Conservation (phyloP, 164 flowering plant species). For the Stephania cephalantha region DNA sequence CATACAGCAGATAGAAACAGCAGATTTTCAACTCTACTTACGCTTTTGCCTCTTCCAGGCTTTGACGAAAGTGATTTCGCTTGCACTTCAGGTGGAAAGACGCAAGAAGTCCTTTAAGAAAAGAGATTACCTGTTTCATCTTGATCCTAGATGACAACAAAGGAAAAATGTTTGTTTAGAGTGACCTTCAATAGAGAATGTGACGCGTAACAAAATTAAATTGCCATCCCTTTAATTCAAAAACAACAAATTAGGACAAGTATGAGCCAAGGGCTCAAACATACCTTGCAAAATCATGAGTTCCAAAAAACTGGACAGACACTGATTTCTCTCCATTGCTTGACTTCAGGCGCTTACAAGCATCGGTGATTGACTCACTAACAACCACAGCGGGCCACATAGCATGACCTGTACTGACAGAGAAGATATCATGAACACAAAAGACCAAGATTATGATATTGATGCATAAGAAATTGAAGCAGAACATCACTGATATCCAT, state of each 20-base stretch:
- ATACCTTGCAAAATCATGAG: slow-evolving; percentile 97
- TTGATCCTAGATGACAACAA: slow-evolving; percentile 49
- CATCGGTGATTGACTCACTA: slow-evolving; percentile 52
- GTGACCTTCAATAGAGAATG: neutral
- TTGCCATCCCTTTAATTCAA: neutral
- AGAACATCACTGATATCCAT: neutral
- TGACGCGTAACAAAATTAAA: neutral
- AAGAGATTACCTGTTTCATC: slow-evolving; percentile 62
- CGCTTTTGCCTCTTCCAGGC: slow-evolving; percentile 90
- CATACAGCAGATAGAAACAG: neutral
- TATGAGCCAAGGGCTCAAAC: slow-evolving; percentile 3
- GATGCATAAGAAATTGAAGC: neutral
- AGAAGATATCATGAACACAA: neutral
- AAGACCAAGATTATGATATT: neutral
- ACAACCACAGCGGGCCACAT: slow-evolving; percentile 92
- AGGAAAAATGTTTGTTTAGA: slow-evolving; percentile 1
- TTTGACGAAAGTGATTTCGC: slow-evolving; percentile 46
- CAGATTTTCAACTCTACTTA: slow-evolving; percentile 22
- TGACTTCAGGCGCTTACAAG: slow-evolving; percentile 39
- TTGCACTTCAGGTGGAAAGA: slow-evolving; percentile 78
- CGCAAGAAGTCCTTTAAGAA: slow-evolving; percentile 75
- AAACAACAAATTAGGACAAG: neutral
- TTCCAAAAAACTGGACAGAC: slow-evolving; percentile 93
- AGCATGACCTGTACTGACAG: slow-evolving; percentile 61
- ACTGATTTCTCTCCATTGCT: slow-evolving; percentile 50